Conservation (phyloP, 176 grass and related monocot genomes). For the Triticum aestivum region DNA sequence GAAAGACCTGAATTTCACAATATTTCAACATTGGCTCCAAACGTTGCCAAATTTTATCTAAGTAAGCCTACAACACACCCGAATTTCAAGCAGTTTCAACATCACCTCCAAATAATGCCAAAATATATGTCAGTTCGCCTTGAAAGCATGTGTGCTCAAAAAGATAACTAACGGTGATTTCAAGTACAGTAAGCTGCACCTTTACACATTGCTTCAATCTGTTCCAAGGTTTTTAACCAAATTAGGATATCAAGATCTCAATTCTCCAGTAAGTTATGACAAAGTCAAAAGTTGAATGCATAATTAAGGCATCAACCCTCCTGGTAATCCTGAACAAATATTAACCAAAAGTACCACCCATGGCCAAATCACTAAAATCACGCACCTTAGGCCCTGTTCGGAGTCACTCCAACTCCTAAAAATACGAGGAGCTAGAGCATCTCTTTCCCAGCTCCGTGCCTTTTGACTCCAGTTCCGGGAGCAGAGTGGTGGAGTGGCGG, state of each 20-base stretch:
- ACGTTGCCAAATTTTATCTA: no score
- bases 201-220: no score
- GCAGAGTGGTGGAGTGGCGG: no score
- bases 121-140: not conserved
- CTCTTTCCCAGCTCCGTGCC: no score
- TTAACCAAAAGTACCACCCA: no score
- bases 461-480: no score
- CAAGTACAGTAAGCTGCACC: not conserved
- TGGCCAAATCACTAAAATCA: no score
- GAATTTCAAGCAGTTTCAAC: not conserved
- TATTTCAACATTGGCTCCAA: not conserved
- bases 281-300: not conserved
- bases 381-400: no score
- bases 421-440: no score
- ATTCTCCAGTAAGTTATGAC: not conserved
- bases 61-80: not conserved
- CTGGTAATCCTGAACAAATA: no score
- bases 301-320: no score
- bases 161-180: not conserved
- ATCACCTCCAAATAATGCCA: not conserved
- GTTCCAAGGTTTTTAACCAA: not conserved
- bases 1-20: not conserved
- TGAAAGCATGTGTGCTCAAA: not conserved
- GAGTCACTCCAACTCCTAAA: no score
- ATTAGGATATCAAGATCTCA: not conserved